Conservation (phyloP, 2,329 filamentous ascomycete species). For the Cordyceps militaris region DNA sequence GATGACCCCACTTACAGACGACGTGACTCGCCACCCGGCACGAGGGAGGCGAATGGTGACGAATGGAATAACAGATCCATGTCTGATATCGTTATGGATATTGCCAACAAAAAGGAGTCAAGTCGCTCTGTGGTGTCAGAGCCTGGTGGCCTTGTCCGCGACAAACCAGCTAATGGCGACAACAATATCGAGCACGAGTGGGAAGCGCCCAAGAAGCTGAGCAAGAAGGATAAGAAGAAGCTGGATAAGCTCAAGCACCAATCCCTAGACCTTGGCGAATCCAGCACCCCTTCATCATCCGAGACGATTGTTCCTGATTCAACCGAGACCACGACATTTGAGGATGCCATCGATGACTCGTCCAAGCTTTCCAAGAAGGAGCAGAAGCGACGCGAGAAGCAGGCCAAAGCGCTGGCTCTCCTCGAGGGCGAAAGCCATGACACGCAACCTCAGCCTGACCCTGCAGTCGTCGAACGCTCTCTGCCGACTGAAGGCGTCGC, state of each 20-base stretch:
- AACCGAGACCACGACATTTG: constrained; percentile 14
- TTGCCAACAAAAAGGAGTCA: constrained; percentile 28
- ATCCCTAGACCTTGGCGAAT: constrained; percentile 22
- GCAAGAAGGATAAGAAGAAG: constrained; percentile 44
- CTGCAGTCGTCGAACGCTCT: not conserved
- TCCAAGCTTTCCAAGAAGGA: constrained; percentile 28
- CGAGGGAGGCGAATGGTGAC: constrained; percentile 39
- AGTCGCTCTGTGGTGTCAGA: constrained; percentile 22
- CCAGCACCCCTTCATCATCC: constrained; percentile 10
- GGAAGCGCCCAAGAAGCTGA: constrained; percentile 28
- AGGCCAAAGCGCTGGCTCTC: constrained; percentile 22
- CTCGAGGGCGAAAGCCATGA: constrained; percentile 14
- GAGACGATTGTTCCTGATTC: constrained; percentile 9
- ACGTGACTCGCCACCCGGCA: constrained; percentile 56
- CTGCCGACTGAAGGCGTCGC: constrained; percentile 9
- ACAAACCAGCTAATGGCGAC: constrained; percentile 25
- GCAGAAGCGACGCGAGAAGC: constrained; percentile 36
- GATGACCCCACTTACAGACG: constrained; percentile 56
- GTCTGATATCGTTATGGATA: constrained; percentile 40
- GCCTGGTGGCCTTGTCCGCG: constrained; percentile 40
- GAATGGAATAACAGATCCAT: constrained; percentile 43
- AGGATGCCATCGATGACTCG: constrained; percentile 20
- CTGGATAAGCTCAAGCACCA: constrained; percentile 35
- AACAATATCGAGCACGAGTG: constrained; percentile 19
- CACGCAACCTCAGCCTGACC: constrained; percentile 13